A percentile compares a stretch with the other conserved stretches of the same genome.
These are phyloP conservation scores for Xylaria sp. DNA, from an alignment of 2,329 filamentous ascomycete species.

Conservation along the genomic window DNA sequence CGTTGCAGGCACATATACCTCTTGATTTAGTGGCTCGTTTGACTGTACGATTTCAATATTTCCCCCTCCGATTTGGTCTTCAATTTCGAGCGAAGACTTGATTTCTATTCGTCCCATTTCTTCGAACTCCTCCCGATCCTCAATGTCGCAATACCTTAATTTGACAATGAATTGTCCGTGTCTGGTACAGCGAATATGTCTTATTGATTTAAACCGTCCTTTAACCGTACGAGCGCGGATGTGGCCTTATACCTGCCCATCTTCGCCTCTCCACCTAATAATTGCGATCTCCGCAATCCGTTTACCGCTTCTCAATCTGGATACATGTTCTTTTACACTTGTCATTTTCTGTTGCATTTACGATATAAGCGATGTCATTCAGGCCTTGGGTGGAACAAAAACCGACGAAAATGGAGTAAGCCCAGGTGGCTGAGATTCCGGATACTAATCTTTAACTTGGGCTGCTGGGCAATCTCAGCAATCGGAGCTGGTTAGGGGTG, in stretches of 20 bases:
- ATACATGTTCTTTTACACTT: slow-evolving; percentile 41
- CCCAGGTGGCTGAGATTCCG: slow-evolving; percentile 54
- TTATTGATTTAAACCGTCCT: slow-evolving; percentile 49
- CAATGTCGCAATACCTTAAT: slow-evolving; percentile 67
- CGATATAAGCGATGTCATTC: slow-evolving; percentile 49
- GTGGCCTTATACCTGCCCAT: background rate
- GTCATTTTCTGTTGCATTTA: slow-evolving; percentile 47
- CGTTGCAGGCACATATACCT: slow-evolving; percentile 52
- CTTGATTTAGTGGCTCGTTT: slow-evolving; percentile 47
- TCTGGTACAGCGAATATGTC: slow-evolving; percentile 69
- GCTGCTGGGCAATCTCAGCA: slow-evolving; percentile 44
- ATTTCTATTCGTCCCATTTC: slow-evolving; percentile 51
- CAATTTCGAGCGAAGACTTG: slow-evolving; percentile 45
- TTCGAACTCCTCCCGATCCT: slow-evolving; percentile 61
- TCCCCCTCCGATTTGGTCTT: slow-evolving; percentile 44
- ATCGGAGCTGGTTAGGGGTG: slow-evolving; percentile 46
- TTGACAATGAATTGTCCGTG: slow-evolving; percentile 67
- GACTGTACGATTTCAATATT: slow-evolving; percentile 37
- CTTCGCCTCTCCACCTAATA: slow-evolving; percentile 41
- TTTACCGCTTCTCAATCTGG: slow-evolving; percentile 40
- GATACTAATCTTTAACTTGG: slow-evolving; percentile 50
- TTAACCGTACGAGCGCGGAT: slow-evolving; percentile 42
- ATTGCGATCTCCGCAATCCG: slow-evolving; percentile 41
- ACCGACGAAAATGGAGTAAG: slow-evolving; percentile 52
- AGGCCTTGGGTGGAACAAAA: slow-evolving; percentile 48